These are phyloP conservation scores for Ajuga chamaepitys DNA, from an alignment of 257 asterid genomes.

Conservation along the genomic window DNA sequence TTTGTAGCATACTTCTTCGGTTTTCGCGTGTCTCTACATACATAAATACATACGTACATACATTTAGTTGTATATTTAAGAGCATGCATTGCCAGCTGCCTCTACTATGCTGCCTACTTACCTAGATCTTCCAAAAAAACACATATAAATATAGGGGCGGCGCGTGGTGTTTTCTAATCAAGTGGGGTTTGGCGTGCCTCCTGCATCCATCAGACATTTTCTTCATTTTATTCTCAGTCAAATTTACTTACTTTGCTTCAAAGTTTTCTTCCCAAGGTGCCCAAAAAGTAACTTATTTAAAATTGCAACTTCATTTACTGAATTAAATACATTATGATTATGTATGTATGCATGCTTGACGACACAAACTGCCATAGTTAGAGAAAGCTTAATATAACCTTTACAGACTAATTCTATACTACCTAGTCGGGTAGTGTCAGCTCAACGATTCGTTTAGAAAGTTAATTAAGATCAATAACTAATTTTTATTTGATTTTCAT, in stretches of 20 bases:
- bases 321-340: too few relatives aligned
- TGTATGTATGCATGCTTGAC: too few relatives aligned
- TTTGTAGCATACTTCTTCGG: background rate
- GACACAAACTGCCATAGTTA: too few relatives aligned
- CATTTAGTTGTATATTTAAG: background rate
- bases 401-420: too few relatives aligned
- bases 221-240: background rate
- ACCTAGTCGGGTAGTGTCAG: too few relatives aligned
- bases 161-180: background rate
- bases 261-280: too few relatives aligned
- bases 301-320: too few relatives aligned
- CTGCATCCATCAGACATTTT: conserved; percentile 3
- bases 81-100: background rate
- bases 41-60: background rate
- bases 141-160: background rate
- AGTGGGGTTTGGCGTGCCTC: conserved; percentile 15
- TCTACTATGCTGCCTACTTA: background rate
- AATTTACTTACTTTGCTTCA: background rate
- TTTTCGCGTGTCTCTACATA: conserved; percentile 2
- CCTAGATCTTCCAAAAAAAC: background rate
- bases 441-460: too few relatives aligned
- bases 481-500: too few relatives aligned
- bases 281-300: too few relatives aligned
- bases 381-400: too few relatives aligned
- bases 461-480: too few relatives aligned